Evolutionary conservation across 352 stramenopile genomes (phyloP), one percentile per base, ranked within the genome.

Genomic region (Globisporangium ultimum): DNA sequence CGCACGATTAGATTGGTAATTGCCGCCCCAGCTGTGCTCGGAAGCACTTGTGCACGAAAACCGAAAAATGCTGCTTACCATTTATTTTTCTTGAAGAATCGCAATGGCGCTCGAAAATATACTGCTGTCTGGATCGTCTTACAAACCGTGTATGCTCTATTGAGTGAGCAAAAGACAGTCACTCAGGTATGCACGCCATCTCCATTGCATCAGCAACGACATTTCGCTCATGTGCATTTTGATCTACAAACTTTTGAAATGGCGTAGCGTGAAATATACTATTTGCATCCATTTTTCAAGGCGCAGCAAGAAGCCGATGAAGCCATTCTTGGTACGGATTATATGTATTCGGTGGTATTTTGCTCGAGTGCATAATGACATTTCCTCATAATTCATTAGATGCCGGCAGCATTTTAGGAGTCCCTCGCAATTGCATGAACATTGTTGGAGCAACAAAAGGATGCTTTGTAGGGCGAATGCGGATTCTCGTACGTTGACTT

Each of bases 401-500:
- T 52, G 77, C 71, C 28, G 83, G 84, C 22, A 74, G 84, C 43
- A 87, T 93, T 48, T 55, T 95, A 3, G 67, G 78, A 6, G 74
- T 91, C 41, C 83, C 86, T 40, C 76, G 86, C 20, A 72, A 68
- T 36, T 81, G 70, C 38, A 63, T 95, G 55, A 95, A 95, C 51
- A 92, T 95, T 58, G 72, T 92, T 6, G 84, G 84, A n/a, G 86
- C 82, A 15, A 91, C 84, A 0, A 95, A 92, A 70, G 86, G 86
- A 0, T 89, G 69, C 42, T 93, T 93, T 56, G 71, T 68, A 7
- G 86, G 86, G 1, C 56, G 68, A 12, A 58, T 95, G 11, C 75
- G 66, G 17, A 64, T 89, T 43, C 61, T 76, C 52, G 84, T 91
- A 13, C 54, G 67, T 28, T 28, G 24, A 28, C 24, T 28, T 28